Evolutionary conservation across 805 yeast genomes (phyloP).

Genomic region (Brettanomyces bruxellensis): DNA sequence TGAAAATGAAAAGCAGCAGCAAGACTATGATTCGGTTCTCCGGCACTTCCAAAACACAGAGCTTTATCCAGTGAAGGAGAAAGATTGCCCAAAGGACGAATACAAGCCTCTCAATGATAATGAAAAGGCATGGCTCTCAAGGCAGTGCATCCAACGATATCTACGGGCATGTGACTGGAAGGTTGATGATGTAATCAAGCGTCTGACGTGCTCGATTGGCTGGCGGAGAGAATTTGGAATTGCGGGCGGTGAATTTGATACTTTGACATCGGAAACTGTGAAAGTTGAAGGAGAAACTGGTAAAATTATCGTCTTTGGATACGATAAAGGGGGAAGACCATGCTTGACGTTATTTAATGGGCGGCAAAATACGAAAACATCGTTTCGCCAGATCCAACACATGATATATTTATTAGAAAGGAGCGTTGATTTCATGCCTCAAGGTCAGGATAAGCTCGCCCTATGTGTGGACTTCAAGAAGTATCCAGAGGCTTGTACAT

Average conservation of each 20-base stretch:
- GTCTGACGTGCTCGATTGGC: conserved; percentile 67
- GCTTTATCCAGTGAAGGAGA: conserved; percentile 41
- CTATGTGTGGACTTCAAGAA: conserved; percentile 88
- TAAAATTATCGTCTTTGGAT: conserved; percentile 83
- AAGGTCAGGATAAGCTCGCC: conserved; percentile 91
- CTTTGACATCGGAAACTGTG: conserved; percentile 44
- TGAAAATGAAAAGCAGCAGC: conserved; percentile 42
- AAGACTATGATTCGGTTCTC: conserved; percentile 49
- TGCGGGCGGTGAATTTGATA: conserved; percentile 35
- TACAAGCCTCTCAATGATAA: conserved; percentile 30
- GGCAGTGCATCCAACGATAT: conserved; percentile 84
- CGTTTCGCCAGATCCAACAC: conserved; percentile 86
- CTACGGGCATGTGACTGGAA: conserved; percentile 92
- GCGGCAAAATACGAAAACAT: conserved; percentile 92
- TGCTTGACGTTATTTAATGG: conserved; percentile 87
- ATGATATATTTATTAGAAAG: conserved; percentile 88
- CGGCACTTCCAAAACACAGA: conserved; percentile 47
- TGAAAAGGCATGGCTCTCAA: conserved; percentile 87
- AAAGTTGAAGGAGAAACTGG: conserved; percentile 80
- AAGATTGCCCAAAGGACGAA: conserved; percentile 21
- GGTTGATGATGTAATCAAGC: conserved; percentile 52
- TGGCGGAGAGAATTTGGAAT: conserved; percentile 96
- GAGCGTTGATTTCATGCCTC: conserved; percentile 90
- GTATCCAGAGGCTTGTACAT: conserved; percentile 39
- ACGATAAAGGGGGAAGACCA: conserved; percentile 84